These are phyloP conservation scores for Gonium pectorale DNA, from an alignment of 139 green algal species.

Conservation along the genomic window DNA sequence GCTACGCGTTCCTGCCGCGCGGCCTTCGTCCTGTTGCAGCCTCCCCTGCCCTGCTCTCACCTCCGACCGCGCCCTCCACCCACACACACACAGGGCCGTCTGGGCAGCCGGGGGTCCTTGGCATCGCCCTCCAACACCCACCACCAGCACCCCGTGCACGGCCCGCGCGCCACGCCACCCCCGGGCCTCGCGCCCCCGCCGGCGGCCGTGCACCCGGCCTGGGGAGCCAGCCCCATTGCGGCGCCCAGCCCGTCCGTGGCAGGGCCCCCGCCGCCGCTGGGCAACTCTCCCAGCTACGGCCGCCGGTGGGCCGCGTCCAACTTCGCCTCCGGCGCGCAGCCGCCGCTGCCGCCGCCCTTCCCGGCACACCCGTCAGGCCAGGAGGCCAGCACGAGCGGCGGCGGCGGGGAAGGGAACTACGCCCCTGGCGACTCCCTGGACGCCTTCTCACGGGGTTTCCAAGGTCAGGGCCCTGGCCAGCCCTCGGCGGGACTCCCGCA, in stretches of 20 bases:
- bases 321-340: background rate
- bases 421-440: background rate
- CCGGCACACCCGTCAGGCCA: background rate
- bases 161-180: slow-evolving; percentile 6
- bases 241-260: background rate
- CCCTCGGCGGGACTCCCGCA: no score
- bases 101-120: slow-evolving; percentile 16
- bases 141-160: slow-evolving; percentile 22
- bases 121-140: background rate
- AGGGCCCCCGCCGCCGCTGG: background rate
- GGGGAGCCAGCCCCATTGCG: background rate
- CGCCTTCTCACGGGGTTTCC: background rate
- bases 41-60: no score
- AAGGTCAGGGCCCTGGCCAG: no score
- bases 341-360: background rate
- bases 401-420: background rate
- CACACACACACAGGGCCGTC: background rate
- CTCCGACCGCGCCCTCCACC: no score
- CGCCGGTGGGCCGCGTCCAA: slow-evolving; percentile 7
- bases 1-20: no score
- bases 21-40: no score
- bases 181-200: background rate
- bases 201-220: background rate
- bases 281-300: slow-evolving; percentile 26
- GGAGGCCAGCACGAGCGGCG: background rate